phyloP scores from a whole-genome alignment of 306 rosid species.

The Cajanus cajan region DNA sequence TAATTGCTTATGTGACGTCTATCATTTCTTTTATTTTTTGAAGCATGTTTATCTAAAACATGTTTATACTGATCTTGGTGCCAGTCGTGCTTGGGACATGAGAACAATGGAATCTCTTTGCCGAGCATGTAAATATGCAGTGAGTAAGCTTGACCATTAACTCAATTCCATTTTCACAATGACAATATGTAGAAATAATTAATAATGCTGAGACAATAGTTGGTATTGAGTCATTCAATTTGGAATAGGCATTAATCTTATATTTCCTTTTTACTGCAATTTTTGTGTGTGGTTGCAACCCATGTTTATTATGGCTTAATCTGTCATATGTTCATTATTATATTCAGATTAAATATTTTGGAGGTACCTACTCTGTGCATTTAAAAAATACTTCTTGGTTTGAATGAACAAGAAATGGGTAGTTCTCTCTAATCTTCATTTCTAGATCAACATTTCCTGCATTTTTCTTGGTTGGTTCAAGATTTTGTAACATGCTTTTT shows the following conservation, averaged over 20 bases:
- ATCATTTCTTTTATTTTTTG: background rate
- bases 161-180: background rate
- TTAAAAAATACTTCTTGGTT: conserved; percentile 1
- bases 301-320: background rate
- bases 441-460: too few species aligned
- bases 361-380: background rate
- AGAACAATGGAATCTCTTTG: conserved; percentile 99
- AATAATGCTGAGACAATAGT: background rate
- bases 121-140: conserved; percentile 99
- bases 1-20: conserved; percentile 20
- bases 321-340: background rate
- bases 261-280: background rate
- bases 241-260: conserved; percentile 19
- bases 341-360: too few species aligned
- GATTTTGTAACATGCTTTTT: too few species aligned
- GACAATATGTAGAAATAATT: conserved; percentile 10
- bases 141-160: conserved; percentile 49
- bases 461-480: too few species aligned
- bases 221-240: conserved; percentile 7
- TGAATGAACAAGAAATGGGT: too few species aligned
- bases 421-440: too few species aligned
- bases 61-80: conserved; percentile 33
- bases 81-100: conserved; percentile 99
- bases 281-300: conserved; percentile 21
- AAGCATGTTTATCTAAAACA: conserved; percentile 23